Percentiles rank a stretch among this genome's conserved stretches.
Evolutionary conservation across 2,329 filamentous ascomycete genomes (phyloP).

Genomic region (Colletotrichum lini): DNA sequence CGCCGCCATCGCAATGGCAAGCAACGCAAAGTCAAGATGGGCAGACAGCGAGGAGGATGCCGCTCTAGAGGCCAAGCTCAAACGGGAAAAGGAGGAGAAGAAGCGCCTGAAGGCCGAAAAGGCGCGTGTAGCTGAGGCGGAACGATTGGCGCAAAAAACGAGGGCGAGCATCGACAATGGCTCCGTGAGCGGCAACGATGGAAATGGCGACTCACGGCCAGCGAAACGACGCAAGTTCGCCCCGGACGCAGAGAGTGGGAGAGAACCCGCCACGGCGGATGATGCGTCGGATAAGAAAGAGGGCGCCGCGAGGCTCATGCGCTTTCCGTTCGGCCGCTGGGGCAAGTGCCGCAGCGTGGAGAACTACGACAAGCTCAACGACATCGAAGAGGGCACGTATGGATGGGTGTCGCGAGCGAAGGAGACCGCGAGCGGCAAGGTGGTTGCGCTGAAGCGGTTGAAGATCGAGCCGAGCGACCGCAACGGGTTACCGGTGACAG

Average conservation of each 20-base stretch:
- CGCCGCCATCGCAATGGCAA: conserved; percentile 64
- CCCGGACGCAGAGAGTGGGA: conserved; percentile 53
- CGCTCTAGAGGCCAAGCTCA: conserved; percentile 79
- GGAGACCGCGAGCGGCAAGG: conserved; percentile 78
- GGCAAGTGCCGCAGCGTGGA: conserved; percentile 82
- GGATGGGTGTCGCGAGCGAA: conserved; percentile 91
- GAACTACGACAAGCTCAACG: conserved; percentile 92
- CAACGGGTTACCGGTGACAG: conserved; percentile 88
- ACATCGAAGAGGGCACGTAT: conserved; percentile 98
- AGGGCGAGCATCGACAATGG: conserved; percentile 42
- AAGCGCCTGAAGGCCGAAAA: conserved; percentile 87
- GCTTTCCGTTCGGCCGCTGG: conserved; percentile 80
- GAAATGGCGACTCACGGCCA: conserved; percentile 60
- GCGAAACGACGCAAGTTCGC: conserved; percentile 75
- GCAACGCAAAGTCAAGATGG: conserved; percentile 84
- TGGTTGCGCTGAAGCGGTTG: conserved; percentile 93
- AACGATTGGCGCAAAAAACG: conserved; percentile 51
- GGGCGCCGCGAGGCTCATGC: conserved; percentile 72
- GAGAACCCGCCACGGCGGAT: conserved; percentile 40
- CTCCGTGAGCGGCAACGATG: conserved; percentile 47
- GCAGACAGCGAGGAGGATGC: conserved; percentile 87
- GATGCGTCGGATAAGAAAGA: conserved; percentile 45
- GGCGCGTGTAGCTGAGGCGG: conserved; percentile 75
- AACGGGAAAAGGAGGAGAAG: conserved; percentile 90
- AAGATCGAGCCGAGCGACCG: conserved; percentile 87